Base-by-base conservation (phyloP, 2,329 filamentous ascomycete species). In the Colletotrichum eremochloae region DNA sequence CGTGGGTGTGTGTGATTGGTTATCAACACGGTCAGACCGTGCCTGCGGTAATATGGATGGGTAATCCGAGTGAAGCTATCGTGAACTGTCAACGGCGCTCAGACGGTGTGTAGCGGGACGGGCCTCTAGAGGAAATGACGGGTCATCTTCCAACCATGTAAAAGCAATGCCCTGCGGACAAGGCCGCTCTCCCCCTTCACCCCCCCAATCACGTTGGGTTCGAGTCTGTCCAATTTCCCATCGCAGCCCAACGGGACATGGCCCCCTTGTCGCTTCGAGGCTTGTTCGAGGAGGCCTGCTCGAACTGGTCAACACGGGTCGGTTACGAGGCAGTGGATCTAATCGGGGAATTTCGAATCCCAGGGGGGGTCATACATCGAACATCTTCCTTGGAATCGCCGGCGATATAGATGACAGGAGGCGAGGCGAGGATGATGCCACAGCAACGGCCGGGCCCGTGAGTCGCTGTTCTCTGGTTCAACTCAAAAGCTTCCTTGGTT, bases 321-420 rank as follows among this genome's bases (percentile, higher is more conserved):
- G 53, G 46, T n/a, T 24, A 52, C 33, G 20, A 38, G 33, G n/a
- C 15, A 5, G 65, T 68, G 68, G 68, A 63, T 52, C 58, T n/a
- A 36, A 29, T 68, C 65, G 68, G 68, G 68, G 65, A 68, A 68
- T 71, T 71, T 60, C 64, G 14, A 46, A 60, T 68, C 50, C 68
- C 52, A 55, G 12, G 5, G 44, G 44, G 44, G 52, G 29, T 52
- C 29, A 33, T 40, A 48, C 65, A 68, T 71, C 68, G 68, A 71
- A 36, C 48, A 31, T 58, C 38, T 68, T 65, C 68, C 65, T 24
- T 33, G 20, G 46, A 20, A 63, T 68, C 57, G 57, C 24, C 1
- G 2, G 11, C 38, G 18, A 3, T 5, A 20, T 52, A 7, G 46
- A 14, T 33, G 38, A 36, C 14, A 40, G 42, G 15, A 50, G 33